Evolutionary conservation across 2,329 filamentous ascomycete species (phyloP), one percentile per base, ranked within the genome.

Genomic region (Dactylellina drechsleri): DNA sequence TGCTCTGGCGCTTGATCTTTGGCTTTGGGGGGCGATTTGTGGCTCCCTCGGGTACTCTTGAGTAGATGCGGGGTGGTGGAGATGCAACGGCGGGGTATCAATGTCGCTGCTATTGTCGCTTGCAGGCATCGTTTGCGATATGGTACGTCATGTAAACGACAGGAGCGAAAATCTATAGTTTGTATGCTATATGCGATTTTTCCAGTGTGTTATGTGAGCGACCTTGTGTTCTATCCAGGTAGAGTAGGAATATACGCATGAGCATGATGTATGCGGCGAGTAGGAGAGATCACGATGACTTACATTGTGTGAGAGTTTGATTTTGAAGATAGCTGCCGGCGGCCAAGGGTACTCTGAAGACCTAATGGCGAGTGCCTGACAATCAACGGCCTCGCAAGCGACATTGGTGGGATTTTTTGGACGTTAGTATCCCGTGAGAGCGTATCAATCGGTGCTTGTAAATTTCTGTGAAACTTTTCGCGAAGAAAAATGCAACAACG

Each of bases 401-500:
- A 75, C 71, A 75, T 75, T 36, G 49, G 23, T 16, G 52, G 28
- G 13, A 47, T 47, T 18, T 47, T 47, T 47, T 47, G 4, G 7
- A 16, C 6, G 6, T 36, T 1, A 36, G 31, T 3, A 8, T 36
- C 31, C 2, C 31, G 31, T 8, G 31, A 36, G 31, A 36, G 31
- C 6, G 31, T 67, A 66, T 57, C 49, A 56, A 59, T 16, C 28
- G 40, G 31, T 36, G 31, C 31, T 36, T 47, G 43, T 16, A 45
- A 53, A 23, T 58, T 65, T 58, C 43, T 47, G 66, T 59, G 59
- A 58, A 58, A 71, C 59, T 50, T 71, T 52, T 53, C 28, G 15
- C 28, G 40, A 40, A 53, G 16, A 61, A 62, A 65, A 71, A 64
- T 71, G 53, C 66, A 71, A 71, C 66, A 71, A 59, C 16, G 26